A percentile compares a stretch with the other conserved stretches of the same genome.
These are phyloP conservation scores for Metschnikowia peoriensis DNA, from an alignment of 805 yeast species.

Conservation along the genomic window DNA sequence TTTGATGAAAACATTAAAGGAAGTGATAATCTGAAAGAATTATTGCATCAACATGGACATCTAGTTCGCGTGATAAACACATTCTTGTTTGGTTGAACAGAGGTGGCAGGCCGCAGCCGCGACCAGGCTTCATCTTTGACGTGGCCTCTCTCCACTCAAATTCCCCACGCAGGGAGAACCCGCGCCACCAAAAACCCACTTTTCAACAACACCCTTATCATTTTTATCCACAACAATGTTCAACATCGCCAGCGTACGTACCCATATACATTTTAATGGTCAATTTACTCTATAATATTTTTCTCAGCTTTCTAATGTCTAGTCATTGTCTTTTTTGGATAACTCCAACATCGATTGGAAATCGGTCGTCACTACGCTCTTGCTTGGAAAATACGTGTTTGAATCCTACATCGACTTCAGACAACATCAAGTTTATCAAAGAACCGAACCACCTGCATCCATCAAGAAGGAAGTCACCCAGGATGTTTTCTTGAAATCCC, in stretches of 20 bases:
- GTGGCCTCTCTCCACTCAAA: conserved; percentile 3
- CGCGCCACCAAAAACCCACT: not conserved
- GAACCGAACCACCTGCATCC: conserved; percentile 61
- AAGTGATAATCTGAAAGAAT: no score
- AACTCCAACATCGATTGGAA: conserved; percentile 79
- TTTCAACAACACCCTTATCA: not conserved
- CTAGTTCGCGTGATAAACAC: no score
- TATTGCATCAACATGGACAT: no score
- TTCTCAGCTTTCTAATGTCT: conserved; percentile 20
- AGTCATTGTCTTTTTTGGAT: conserved; percentile 57
- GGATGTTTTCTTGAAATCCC: conserved; percentile 74
- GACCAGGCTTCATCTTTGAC: not conserved
- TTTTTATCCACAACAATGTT: conserved; percentile 10
- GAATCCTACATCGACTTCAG: conserved; percentile 73
- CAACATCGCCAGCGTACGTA: conserved; percentile 19
- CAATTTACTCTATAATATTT: not conserved
- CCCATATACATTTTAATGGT: not conserved
- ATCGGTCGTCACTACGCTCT: conserved; percentile 64
- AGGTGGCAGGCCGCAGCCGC: no score
- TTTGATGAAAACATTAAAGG: no score
- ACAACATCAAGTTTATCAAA: conserved; percentile 66
- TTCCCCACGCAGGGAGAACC: not conserved
- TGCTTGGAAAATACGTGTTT: conserved; percentile 71
- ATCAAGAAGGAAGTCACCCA: conserved; percentile 65
- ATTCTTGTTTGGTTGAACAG: no score